Base-by-base conservation (phyloP, 805 yeast species). In the Debaryomyces hansenii region DNA sequence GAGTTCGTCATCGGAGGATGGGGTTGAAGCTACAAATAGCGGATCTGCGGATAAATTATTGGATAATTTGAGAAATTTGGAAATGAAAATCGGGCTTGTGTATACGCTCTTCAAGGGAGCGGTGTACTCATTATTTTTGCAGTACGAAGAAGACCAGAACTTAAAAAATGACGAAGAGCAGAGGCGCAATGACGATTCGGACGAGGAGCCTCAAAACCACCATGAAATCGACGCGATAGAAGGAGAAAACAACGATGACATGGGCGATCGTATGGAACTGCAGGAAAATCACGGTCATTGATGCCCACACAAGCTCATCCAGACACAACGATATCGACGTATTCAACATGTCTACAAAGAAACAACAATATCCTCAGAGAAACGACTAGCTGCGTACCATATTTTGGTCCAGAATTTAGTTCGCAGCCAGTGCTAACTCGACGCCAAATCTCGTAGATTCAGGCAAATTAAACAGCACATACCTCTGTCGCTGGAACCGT, bases 61-160 rank as follows among this genome's bases (percentile, higher is more conserved):
- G 21, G 80, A 77, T 31, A 78, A 79, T 50, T 61, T 85, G 52
- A 70, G 89, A 24, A 77, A 72, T 20, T 72, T 85, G 42, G 91
- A 85, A 54, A 72, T 79, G 50, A 84, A 84, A 52, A 70, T 82
- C 10, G 84, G 85, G 1, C 63, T 84, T 43, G 85, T 85, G 4
- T 82, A 82, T 42, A 84, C 90, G 0, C 61, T 83, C 37, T 76
- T 85, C 63, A 82, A 84, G 52, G 84, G 87, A 4, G 85, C 90
- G 3, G 88, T 85, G 4, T 85, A 85, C 58, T 78, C 84, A 14
- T 66, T 85, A 42, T 78, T 82, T 46, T 58, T 82, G 34, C 84
- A 82, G 53, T 75, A 75, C 51, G 80, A 72, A 49, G 57, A 48
- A 37, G 57, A 47, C 32, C 39, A 42, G 29, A 46, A 51, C 28